Conservation (phyloP, 179 eudicot species). For the Gypsophila paniculata region DNA sequence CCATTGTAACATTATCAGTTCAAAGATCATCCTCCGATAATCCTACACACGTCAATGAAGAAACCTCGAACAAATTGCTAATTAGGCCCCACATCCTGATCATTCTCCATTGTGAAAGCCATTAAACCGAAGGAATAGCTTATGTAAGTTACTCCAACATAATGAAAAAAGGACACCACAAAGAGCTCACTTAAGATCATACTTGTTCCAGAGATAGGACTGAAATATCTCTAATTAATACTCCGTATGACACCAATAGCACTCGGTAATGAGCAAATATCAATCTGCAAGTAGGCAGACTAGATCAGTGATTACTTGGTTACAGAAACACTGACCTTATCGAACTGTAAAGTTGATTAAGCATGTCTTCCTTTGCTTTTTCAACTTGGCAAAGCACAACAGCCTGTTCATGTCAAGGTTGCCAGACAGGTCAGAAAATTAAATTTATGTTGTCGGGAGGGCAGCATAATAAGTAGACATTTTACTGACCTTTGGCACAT, state of each 20-base stretch:
- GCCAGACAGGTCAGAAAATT: background rate
- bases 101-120: no score
- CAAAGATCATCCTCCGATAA: no score
- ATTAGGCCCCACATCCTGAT: no score
- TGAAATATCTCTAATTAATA: background rate
- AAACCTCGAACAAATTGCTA: no score
- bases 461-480: background rate
- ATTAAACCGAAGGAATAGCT: no score
- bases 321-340: conserved; percentile 54
- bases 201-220: background rate
- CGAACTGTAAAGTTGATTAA: conserved; percentile 82
- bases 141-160: background rate
- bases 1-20: no score
- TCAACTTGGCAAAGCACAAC: conserved; percentile 99
- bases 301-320: background rate
- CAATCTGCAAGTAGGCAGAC: background rate
- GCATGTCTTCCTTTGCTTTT: conserved; percentile 99
- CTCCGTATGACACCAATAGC: background rate
- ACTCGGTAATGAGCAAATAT: background rate
- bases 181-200: background rate
- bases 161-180: background rate
- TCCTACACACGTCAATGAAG: no score
- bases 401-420: conserved; percentile 56
- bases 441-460: background rate
- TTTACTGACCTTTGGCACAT: conserved; percentile 82